Base-by-base conservation (phyloP, 345 rosid species). In the Hibiscus syriacus region DNA sequence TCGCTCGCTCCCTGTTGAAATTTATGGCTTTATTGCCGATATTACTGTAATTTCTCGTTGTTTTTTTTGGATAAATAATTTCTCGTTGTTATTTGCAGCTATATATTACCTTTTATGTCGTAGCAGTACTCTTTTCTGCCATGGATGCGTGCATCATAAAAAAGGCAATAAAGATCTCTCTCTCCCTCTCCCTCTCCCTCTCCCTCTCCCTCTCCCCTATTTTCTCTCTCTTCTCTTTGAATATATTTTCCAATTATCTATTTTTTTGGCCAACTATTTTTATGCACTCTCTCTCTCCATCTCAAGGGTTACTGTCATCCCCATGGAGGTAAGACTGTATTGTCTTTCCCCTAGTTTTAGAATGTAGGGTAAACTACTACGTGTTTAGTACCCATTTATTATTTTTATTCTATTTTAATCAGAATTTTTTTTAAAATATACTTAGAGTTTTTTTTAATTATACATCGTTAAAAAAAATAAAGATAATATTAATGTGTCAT, bases 91-190 rank as follows among this genome's bases (percentile, higher is more conserved):
- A 32, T 43, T 43, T 43, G 48, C n/a, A 9, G 48, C 48, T 43
- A 43, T n/a, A n/a, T n/a, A 32, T 66, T 38, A 50, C 62, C 63
- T 32, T 68, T 41, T 74, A 46, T 61, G 73, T 55, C 64, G 69
- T 55, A 68, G 73, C 72, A 70, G 57, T 46, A 74, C 73, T 67
- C 71, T 74, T 72, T 73, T 72, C 79, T 74, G 79, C 79, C 80
- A 76, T 72, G 84, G 82, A 78, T 83, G 84, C 86, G 86, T 83
- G 78, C 78, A 83, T 78, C 81, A 74, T 80, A 66, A 78, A 83
- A 83, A 83, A 80, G 66, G 36, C 41, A 72, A 74, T 59, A 69
- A 72, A 79, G 73, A 64, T 67, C 50, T 59, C 75, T 32, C 68
- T 26, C 62, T 23, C 75, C 49, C 69, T 66, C n/a, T n/a, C n/a